phyloP scores from a whole-genome alignment of 2,329 filamentous ascomycete species.

The Polytolypa hystricis region DNA sequence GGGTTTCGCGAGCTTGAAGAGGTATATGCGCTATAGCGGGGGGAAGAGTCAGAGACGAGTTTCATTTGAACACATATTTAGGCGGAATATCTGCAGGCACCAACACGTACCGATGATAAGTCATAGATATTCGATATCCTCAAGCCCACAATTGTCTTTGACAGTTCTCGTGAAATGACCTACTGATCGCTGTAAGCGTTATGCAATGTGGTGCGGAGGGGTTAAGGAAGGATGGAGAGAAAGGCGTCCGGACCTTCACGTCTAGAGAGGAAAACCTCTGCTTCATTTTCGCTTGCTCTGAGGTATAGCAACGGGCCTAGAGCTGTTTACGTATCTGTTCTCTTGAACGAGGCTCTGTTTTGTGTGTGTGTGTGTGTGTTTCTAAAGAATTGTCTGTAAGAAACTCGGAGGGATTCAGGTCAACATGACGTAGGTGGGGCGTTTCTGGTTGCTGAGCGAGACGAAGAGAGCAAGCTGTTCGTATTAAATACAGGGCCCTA shows the following conservation, averaged over 20 bases:
- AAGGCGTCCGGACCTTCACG: constrained; percentile 40
- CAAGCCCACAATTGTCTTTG: constrained; percentile 60
- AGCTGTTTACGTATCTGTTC: no score
- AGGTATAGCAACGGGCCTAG: no score
- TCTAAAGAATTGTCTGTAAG: no score
- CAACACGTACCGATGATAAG: constrained; percentile 56
- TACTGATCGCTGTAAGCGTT: constrained; percentile 27
- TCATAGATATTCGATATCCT: constrained; percentile 93
- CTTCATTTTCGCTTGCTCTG: constrained; percentile 48
- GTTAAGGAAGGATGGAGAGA: not conserved
- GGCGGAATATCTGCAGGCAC: not conserved
- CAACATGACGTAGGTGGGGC: no score
- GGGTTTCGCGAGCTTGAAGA: constrained; percentile 89
- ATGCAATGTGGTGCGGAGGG: no score
- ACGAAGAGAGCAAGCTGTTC: no score
- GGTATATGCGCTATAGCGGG: constrained; percentile 61
- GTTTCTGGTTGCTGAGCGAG: no score
- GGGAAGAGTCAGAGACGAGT: not conserved
- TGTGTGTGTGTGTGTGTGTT: no score
- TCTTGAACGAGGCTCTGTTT: no score
- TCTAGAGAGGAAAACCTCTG: constrained; percentile 49
- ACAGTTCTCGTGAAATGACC: constrained; percentile 92
- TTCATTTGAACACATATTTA: not conserved
- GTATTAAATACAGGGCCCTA: no score
- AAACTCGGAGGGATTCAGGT: no score